Evolutionary conservation across 179 eudicot species (phyloP).

Genomic region (Amaranthus tricolor): DNA sequence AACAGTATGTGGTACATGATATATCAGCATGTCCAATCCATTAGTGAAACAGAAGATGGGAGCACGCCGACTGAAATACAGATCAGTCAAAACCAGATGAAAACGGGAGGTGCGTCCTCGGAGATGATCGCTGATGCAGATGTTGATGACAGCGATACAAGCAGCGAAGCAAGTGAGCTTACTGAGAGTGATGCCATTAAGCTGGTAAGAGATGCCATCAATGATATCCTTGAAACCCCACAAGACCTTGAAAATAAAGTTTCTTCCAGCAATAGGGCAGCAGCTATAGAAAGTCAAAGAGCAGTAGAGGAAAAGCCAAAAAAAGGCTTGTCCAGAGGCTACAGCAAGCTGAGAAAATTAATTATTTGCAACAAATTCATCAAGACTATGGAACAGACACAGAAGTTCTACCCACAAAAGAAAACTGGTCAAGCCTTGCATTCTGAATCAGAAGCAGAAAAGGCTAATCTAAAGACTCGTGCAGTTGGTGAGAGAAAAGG

Average conservation of each 20-base stretch:
- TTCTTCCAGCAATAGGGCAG: slow-evolving; percentile 12
- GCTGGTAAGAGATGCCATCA: slow-evolving; percentile 78
- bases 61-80: slow-evolving; percentile 19
- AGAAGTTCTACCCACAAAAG: slow-evolving; percentile 38
- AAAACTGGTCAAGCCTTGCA: slow-evolving; percentile 28
- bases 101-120: slow-evolving; percentile 7
- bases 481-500: slow-evolving; percentile 42
- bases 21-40: slow-evolving; percentile 63
- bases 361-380: slow-evolving; percentile 65
- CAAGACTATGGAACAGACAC: slow-evolving; percentile 62
- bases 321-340: slow-evolving; percentile 53
- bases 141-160: slow-evolving; percentile 29
- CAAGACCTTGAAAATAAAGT: slow-evolving; percentile 18
- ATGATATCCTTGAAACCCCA: slow-evolving; percentile 56
- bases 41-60: slow-evolving; percentile 31
- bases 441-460: slow-evolving; percentile 42
- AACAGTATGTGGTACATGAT: slow-evolving; percentile 84
- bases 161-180: slow-evolving; percentile 53
- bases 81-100: slow-evolving; percentile 23
- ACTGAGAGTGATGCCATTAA: slow-evolving; percentile 62
- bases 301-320: slow-evolving; percentile 29
- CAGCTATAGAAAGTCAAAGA: slow-evolving; percentile 29
- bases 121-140: slow-evolving; percentile 29
- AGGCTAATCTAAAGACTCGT: slow-evolving; percentile 44
- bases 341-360: slow-evolving; percentile 63